Conservation (phyloP, 305 asterid species). For the Plantago rigida region DNA sequence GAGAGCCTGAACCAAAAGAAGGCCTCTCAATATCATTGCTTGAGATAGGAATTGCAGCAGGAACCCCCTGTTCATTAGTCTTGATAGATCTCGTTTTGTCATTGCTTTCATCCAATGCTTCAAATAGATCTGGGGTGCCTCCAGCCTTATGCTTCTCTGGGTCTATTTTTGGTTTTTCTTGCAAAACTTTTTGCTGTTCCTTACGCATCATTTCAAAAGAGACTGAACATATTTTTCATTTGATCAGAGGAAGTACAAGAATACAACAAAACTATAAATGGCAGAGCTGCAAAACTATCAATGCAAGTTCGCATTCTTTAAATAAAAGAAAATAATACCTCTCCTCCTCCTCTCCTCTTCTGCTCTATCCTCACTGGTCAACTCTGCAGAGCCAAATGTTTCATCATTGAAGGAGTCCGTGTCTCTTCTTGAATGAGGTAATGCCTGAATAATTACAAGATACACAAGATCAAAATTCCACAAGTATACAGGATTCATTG, state of each 20-base stretch:
- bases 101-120: slow-evolving; percentile 36
- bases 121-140: slow-evolving; percentile 36
- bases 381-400: slow-evolving; percentile 82
- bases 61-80: slow-evolving; percentile 40
- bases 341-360: slow-evolving; percentile 96
- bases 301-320: slow-evolving; percentile 21
- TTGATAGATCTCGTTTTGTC: slow-evolving; percentile 38
- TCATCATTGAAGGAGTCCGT: slow-evolving; percentile 77
- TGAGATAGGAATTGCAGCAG: slow-evolving; percentile 30
- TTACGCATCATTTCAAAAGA: slow-evolving; percentile 90
- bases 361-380: slow-evolving; percentile 63
- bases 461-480: slow-evolving; percentile 19
- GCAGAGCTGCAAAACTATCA: slow-evolving; percentile 19
- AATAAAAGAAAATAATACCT: slow-evolving; percentile 45
- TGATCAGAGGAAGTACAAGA: background rate
- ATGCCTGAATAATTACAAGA: slow-evolving; percentile 35
- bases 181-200: slow-evolving; percentile 78
- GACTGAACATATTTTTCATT: slow-evolving; percentile 38
- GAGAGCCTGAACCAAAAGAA: slow-evolving; percentile 47
- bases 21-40: slow-evolving; percentile 52
- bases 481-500: slow-evolving; percentile 1
- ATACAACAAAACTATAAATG: slow-evolving; percentile 19
- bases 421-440: slow-evolving; percentile 64
- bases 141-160: slow-evolving; percentile 44
- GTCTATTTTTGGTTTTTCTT: slow-evolving; percentile 63